phyloP scores from a whole-genome alignment of 257 asterid genomes.

The Voacanga thouarsii region DNA sequence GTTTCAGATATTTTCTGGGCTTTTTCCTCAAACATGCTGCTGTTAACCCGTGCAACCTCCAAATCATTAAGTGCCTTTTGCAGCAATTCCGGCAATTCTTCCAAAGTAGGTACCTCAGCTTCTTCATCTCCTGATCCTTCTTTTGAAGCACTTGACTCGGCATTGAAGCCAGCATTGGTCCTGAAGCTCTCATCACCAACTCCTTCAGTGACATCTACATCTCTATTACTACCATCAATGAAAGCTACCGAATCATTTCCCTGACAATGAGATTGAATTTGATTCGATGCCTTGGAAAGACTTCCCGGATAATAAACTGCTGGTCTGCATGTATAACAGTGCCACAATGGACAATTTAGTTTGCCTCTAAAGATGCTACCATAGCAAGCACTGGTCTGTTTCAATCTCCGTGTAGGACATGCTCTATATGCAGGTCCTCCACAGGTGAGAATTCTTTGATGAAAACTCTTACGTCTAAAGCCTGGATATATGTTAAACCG shows the following conservation, averaged over 20 bases:
- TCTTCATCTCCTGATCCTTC: constrained; percentile 40
- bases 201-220: constrained; percentile 41
- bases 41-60: constrained; percentile 71
- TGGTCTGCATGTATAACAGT: constrained; percentile 13
- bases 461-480: constrained; percentile 7
- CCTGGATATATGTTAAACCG: constrained; percentile 2
- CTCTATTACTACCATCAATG: constrained; percentile 57
- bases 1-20: constrained; percentile 90
- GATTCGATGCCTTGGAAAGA: constrained; percentile 15
- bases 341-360: constrained; percentile 15
- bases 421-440: constrained; percentile 12
- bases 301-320: constrained; percentile 10
- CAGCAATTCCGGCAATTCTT: constrained; percentile 70
- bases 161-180: constrained; percentile 19
- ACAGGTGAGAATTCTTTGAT: constrained; percentile 5
- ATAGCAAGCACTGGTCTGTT: constrained; percentile 7
- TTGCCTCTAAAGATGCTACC: neutral
- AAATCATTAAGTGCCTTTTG: constrained; percentile 76
- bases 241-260: constrained; percentile 83
- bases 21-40: constrained; percentile 75
- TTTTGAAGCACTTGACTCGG: constrained; percentile 35
- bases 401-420: constrained; percentile 10
- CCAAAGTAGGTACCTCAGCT: constrained; percentile 53
- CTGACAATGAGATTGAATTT: constrained; percentile 51
- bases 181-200: constrained; percentile 28